Base-by-base conservation (phyloP, 2,329 filamentous ascomycete genomes). In the Exserohilum rostratum region DNA sequence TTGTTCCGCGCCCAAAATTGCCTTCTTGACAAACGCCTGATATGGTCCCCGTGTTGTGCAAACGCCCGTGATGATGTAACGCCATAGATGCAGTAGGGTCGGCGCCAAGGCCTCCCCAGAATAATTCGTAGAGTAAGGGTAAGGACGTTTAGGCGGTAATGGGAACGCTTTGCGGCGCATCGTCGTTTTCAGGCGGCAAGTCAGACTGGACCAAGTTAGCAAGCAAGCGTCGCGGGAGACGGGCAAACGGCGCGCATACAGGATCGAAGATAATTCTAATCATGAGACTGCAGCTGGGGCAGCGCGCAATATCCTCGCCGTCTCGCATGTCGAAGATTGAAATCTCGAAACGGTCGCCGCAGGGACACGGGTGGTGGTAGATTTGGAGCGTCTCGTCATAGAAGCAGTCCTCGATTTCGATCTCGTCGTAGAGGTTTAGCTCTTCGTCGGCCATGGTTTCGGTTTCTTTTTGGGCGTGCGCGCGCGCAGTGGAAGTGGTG, bases 341-440 rank as follows among this genome's bases (percentile, higher is more conserved):
- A 71, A 95, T 97, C 79, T 97, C 90, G 79, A 99, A 99, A 56
- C 90, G 86, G 79, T 99, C 95, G 80, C 95, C 95, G 78, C 95
- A 99, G 1, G 95, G 95, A 75, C 95, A 99, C 12, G 95, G 95
- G 76, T 96, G 96, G 78, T 93, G 90, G 80, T 96, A 99, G 66
- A 96, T 88, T 75, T 96, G 89, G 35, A 92, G 84, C 3, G 83
- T 93, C 78, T 97, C 93, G 72, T 98, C 93, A 81, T 97, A 98
- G 74, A 96, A 90, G 57, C 71, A 73, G 78, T 99, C 95, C 77
- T 98, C 93, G 80, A 98, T 97, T 76, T 98, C 93, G 77, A 98
- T 93, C 77, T 97, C 93, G 72, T 98, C 93, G 82, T 98, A 98
- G 70, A 96, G 90, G 65, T 89, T 87, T 11, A 68, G 17, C n/a